These are phyloP conservation scores for Nakaseomyces nivariensis DNA, from an alignment of 1,139 yeast genomes.

Conservation along the genomic window DNA sequence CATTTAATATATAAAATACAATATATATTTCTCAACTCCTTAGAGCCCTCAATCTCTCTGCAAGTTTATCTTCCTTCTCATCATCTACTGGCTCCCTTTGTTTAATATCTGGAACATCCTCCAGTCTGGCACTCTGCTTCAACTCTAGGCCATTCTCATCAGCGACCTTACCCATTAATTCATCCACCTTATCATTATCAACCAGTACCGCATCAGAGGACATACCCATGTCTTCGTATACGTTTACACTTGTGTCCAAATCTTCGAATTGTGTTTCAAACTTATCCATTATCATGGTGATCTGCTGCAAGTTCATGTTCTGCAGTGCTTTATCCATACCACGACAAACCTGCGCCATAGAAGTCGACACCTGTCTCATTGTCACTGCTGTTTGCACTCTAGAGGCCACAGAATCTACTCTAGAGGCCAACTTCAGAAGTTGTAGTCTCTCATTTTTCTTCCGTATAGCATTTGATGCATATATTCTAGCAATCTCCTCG, in stretches of 20 bases:
- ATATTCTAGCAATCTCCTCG: constrained; percentile 84
- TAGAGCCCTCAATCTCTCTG: constrained; percentile 80
- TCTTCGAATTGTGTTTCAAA: constrained; percentile 96
- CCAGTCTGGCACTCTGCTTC: constrained; percentile 56
- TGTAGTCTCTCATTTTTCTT: constrained; percentile 82
- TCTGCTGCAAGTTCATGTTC: constrained; percentile 88
- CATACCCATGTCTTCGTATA: constrained; percentile 84
- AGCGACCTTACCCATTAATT: constrained; percentile 84
- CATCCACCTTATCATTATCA: constrained; percentile 94
- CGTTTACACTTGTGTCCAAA: constrained; percentile 85
- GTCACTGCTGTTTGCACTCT: constrained; percentile 96
- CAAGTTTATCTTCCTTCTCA: constrained; percentile 77
- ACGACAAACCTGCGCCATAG: constrained; percentile 83
- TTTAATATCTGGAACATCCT: constrained; percentile 38
- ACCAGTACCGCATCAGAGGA: constrained; percentile 66
- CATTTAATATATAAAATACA: background rate
- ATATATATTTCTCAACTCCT: constrained; percentile 28
- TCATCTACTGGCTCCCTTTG: constrained; percentile 38
- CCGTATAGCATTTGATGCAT: constrained; percentile 93
- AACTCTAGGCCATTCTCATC: constrained; percentile 96
- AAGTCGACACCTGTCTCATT: constrained; percentile 88
- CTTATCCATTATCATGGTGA: constrained; percentile 92
- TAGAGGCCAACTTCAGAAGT: constrained; percentile 68
- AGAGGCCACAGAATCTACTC: constrained; percentile 93
- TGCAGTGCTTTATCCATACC: constrained; percentile 97